Percentiles rank a stretch among this genome's conserved stretches.
These are phyloP conservation scores for Biscogniauxia sp. DNA, from an alignment of 2,329 filamentous ascomycete species.

Conservation along the genomic window DNA sequence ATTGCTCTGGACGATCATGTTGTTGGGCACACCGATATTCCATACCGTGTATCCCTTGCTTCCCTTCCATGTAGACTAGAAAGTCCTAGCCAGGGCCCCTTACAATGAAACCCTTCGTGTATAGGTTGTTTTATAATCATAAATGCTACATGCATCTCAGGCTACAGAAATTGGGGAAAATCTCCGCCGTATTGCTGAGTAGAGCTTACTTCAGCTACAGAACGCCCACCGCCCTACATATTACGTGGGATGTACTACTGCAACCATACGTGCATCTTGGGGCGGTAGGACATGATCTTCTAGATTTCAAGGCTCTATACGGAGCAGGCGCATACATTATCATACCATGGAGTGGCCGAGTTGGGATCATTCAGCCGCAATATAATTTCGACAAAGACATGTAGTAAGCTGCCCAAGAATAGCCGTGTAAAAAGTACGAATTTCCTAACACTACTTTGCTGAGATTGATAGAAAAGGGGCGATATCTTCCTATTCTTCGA, in stretches of 20 bases:
- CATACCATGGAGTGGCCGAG: not conserved
- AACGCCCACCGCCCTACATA: not conserved
- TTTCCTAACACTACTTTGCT: not conserved
- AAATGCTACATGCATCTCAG: not conserved
- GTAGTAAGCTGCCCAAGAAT: not conserved
- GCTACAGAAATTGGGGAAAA: not conserved
- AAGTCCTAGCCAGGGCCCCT: not conserved
- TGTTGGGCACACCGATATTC: not conserved
- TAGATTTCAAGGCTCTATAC: not conserved
- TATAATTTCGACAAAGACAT: not conserved
- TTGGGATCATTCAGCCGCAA: not conserved
- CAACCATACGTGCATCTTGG: not conserved
- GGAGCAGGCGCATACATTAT: not conserved
- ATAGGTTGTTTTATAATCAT: not conserved
- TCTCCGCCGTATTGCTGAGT: not conserved
- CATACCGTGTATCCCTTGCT: not conserved
- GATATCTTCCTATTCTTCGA: not conserved
- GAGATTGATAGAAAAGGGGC: not conserved
- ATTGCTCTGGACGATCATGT: not conserved
- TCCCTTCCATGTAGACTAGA: not conserved
- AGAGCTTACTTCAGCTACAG: not conserved
- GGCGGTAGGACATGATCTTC: not conserved
- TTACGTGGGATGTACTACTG: not conserved
- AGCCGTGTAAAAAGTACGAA: not conserved
- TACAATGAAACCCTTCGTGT: not conserved